Percentiles rank a stretch among this genome's conserved stretches.
These are phyloP conservation scores for Phytophthora multivora DNA, from an alignment of 352 stramenopile species.

Conservation along the genomic window DNA sequence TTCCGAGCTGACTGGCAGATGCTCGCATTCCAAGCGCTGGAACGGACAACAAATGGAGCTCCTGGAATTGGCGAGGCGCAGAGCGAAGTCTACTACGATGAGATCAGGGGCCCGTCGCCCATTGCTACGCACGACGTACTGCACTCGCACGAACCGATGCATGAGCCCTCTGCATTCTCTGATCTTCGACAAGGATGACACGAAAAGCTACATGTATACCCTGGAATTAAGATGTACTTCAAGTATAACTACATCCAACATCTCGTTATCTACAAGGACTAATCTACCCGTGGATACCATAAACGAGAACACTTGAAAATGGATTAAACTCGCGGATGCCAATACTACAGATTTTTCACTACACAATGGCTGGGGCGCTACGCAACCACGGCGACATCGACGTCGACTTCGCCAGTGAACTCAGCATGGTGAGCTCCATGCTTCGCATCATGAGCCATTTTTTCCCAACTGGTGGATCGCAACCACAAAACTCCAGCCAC, in stretches of 20 bases:
- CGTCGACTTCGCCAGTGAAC: slow-evolving; percentile 23
- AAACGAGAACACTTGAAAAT: no score
- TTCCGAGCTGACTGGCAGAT: slow-evolving; percentile 69
- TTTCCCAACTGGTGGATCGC: slow-evolving; percentile 51
- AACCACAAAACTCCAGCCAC: slow-evolving; percentile 50
- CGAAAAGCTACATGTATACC: background rate
- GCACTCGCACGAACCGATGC: slow-evolving; percentile 17
- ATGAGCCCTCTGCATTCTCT: slow-evolving; percentile 15
- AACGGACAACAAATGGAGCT: slow-evolving; percentile 41
- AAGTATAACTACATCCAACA: no score
- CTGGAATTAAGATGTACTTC: background rate
- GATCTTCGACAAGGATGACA: slow-evolving; percentile 2
- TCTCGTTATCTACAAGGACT: no score
- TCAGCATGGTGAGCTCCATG: slow-evolving; percentile 40
- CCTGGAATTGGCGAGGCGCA: slow-evolving; percentile 9
- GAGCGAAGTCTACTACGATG: slow-evolving; percentile 13
- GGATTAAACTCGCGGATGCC: background rate
- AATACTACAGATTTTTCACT: background rate
- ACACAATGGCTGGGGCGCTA: slow-evolving; percentile 1
- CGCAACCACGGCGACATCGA: slow-evolving; percentile 19
- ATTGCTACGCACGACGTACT: slow-evolving; percentile 1
- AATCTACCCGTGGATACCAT: no score
- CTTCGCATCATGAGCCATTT: slow-evolving; percentile 56
- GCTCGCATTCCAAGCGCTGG: slow-evolving; percentile 64
- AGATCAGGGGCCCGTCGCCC: background rate